Evolutionary conservation across 805 yeast species (phyloP).

Genomic region (Wickerhamomyces bisporus): DNA sequence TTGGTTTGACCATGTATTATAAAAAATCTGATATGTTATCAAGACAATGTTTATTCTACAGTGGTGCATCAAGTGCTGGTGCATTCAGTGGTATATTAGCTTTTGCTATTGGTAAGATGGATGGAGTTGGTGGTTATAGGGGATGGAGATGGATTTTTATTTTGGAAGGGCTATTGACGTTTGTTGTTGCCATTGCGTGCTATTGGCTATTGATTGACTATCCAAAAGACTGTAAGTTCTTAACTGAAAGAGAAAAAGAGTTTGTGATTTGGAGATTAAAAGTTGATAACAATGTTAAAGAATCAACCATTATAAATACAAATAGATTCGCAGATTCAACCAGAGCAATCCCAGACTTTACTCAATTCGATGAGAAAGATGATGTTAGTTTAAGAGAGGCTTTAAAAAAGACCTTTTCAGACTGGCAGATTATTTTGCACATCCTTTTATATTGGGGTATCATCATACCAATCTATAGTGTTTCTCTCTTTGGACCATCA

Average conservation of each 20-base stretch:
- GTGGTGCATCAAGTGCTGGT: constrained; percentile 48
- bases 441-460: constrained; percentile 26
- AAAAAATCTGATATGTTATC: constrained; percentile 42
- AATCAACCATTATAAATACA: too few relatives aligned
- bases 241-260: constrained; percentile 31
- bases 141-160: constrained; percentile 50
- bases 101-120: constrained; percentile 37
- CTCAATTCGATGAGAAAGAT: constrained; percentile 10
- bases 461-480: constrained; percentile 31
- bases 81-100: constrained; percentile 53
- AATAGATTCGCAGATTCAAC: too few relatives aligned
- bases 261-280: constrained; percentile 20
- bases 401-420: constrained; percentile 21
- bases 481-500: constrained; percentile 37
- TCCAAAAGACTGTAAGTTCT: constrained; percentile 41
- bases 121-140: constrained; percentile 38
- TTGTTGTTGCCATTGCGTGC: constrained; percentile 34
- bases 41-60: constrained; percentile 43
- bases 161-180: constrained; percentile 35
- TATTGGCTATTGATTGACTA: constrained; percentile 33
- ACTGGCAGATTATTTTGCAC: constrained; percentile 28
- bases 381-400: constrained; percentile 12
- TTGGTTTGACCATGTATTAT: constrained; percentile 43
- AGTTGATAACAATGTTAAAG: constrained; percentile 6
- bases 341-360: constrained; percentile 4